These are phyloP conservation scores for Abelmoschus esculentus DNA, from an alignment of 345 rosid species.

Conservation along the genomic window DNA sequence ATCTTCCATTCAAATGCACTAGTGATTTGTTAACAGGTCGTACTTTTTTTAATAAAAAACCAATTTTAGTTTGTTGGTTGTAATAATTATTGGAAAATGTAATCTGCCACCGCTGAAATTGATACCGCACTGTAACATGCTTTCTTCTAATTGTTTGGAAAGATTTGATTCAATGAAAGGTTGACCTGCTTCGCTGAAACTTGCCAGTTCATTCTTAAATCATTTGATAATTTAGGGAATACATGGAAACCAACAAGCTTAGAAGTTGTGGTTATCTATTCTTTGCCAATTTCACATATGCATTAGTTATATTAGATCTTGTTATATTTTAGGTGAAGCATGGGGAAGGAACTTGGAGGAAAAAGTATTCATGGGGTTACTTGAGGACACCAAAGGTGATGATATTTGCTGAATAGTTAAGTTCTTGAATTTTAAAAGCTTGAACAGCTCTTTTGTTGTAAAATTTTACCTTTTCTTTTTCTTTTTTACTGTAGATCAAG, in stretches of 20 bases:
- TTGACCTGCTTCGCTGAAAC: neutral
- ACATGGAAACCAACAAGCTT: neutral
- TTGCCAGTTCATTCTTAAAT: neutral
- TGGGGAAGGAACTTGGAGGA: conserved; percentile 24
- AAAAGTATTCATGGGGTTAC: conserved; percentile 19
- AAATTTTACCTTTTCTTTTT: neutral
- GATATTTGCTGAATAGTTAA: neutral
- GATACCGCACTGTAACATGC: neutral
- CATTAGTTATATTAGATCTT: neutral
- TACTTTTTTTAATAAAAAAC: neutral
- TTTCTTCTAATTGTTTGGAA: neutral
- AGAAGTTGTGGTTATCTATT: neutral
- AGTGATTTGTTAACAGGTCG: neutral
- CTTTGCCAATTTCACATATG: neutral
- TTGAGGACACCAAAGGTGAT: conserved; percentile 38
- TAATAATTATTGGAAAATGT: neutral
- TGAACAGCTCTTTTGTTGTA: neutral
- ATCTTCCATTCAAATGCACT: neutral
- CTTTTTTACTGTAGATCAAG: conserved; percentile 25
- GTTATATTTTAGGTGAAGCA: conserved; percentile 20
- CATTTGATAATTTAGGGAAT: neutral
- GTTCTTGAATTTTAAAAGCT: neutral
- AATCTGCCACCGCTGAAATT: neutral
- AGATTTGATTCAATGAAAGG: neutral
- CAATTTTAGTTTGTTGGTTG: neutral